A percentile compares a stretch with the other conserved stretches of the same genome.
These are phyloP conservation scores for Ogataea methylovora DNA, from an alignment of 805 yeast species.

Conservation along the genomic window DNA sequence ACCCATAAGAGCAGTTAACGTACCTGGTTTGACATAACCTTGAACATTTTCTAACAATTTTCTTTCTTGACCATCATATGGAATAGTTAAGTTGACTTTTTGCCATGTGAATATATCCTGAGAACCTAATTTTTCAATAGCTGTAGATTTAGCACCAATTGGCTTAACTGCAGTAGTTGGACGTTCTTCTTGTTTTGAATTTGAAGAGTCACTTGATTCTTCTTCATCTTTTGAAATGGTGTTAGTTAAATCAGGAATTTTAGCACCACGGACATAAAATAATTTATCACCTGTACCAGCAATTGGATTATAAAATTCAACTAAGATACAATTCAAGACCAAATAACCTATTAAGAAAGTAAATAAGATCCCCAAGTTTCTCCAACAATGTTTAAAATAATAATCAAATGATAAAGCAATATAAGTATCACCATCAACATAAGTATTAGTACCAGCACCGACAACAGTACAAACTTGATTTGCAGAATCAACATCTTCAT, in stretches of 20 bases:
- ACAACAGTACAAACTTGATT: slow-evolving; percentile 44
- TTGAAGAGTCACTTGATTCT: slow-evolving; percentile 5
- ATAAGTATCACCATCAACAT: slow-evolving; percentile 47
- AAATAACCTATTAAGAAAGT: slow-evolving; percentile 36
- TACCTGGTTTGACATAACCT: slow-evolving; percentile 44
- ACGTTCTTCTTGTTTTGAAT: slow-evolving; percentile 21
- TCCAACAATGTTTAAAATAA: slow-evolving; percentile 59
- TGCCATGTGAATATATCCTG: slow-evolving; percentile 56
- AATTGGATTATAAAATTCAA: slow-evolving; percentile 24
- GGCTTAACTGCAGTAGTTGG: slow-evolving; percentile 19
- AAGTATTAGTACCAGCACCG: slow-evolving; percentile 34
- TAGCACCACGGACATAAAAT: slow-evolving; percentile 20
- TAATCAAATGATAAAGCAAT: slow-evolving; percentile 40
- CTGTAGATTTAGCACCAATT: slow-evolving; percentile 2
- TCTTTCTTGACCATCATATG: slow-evolving; percentile 32
- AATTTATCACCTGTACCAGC: slow-evolving; percentile 25
- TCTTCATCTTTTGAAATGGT: slow-evolving; percentile 11
- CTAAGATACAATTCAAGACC: slow-evolving; percentile 16
- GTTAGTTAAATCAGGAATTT: slow-evolving; percentile 11
- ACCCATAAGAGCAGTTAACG: slow-evolving; percentile 55
- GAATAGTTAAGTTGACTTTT: slow-evolving; percentile 50
- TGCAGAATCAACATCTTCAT: slow-evolving; percentile 29
- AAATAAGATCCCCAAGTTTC: slow-evolving; percentile 57
- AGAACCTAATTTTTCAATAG: slow-evolving; percentile 23
- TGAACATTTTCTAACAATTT: slow-evolving; percentile 36